phyloP scores from a whole-genome alignment of 2,329 filamentous ascomycete species.

The Aspergillus intermedius region DNA sequence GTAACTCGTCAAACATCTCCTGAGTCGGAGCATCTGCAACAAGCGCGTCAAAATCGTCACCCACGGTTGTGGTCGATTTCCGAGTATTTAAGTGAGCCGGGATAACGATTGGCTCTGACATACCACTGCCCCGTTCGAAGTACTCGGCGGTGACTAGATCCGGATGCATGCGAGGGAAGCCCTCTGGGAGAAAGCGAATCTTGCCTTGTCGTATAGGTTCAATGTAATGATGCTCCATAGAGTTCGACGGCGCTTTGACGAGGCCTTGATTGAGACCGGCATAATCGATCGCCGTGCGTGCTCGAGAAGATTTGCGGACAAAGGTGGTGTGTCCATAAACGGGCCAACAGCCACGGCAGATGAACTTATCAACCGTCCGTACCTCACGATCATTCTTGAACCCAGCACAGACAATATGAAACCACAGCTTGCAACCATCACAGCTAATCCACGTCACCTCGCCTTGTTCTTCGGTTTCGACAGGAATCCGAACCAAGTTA shows the following conservation, averaged over 20 bases:
- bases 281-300: constrained; percentile 62
- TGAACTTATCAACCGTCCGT: constrained; percentile 61
- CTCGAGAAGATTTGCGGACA: constrained; percentile 60
- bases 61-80: constrained; percentile 30
- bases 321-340: constrained; percentile 58
- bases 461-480: constrained; percentile 48
- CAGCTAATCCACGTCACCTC: constrained; percentile 58
- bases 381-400: constrained; percentile 60
- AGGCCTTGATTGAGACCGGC: constrained; percentile 61
- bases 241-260: constrained; percentile 58
- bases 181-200: constrained; percentile 55
- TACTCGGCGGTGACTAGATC: constrained; percentile 58
- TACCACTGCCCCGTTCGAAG: constrained; percentile 57
- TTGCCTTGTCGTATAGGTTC: constrained; percentile 60
- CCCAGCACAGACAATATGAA: constrained; percentile 60
- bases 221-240: constrained; percentile 61
- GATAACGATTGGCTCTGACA: constrained; percentile 61
- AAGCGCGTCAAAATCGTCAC: constrained; percentile 21
- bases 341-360: constrained; percentile 55
- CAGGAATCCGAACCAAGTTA: constrained; percentile 47
- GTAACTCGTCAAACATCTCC: constrained; percentile 36
- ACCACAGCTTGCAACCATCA: constrained; percentile 63
- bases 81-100: constrained; percentile 56
- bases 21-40: constrained; percentile 29
- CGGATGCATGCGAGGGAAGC: constrained; percentile 57